These are phyloP conservation scores for Beauveria medogensis DNA, from an alignment of 2,329 filamentous ascomycete species.

Conservation along the genomic window DNA sequence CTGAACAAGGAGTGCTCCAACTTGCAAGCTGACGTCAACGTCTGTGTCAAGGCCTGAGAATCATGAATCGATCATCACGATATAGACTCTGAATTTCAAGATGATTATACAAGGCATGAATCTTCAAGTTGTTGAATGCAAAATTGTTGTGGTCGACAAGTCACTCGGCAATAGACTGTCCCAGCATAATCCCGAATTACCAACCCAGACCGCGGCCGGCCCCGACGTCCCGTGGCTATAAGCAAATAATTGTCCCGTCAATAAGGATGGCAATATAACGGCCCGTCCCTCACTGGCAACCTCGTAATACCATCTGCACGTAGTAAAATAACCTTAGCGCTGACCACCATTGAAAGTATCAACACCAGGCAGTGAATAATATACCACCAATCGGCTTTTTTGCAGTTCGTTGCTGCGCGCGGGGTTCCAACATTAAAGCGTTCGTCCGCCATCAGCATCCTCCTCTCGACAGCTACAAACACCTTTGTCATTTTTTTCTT, in stretches of 20 bases:
- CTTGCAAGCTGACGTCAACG: conserved; percentile 1
- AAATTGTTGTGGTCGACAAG: too few relatives aligned
- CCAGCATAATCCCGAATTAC: too few relatives aligned
- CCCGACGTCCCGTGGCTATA: background rate
- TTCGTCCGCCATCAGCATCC: background rate
- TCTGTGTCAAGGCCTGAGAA: conserved; percentile 3
- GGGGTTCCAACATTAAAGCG: background rate
- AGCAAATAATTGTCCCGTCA: background rate
- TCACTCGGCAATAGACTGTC: too few relatives aligned
- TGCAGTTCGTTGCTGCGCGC: background rate
- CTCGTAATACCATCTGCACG: background rate
- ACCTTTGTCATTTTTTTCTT: too few relatives aligned
- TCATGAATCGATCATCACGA: too few relatives aligned
- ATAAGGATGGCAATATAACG: background rate
- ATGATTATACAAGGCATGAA: too few relatives aligned
- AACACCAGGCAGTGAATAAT: background rate
- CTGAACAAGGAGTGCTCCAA: conserved; percentile 6
- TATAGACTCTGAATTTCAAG: too few relatives aligned
- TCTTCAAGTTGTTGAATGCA: too few relatives aligned
- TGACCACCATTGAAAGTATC: background rate
- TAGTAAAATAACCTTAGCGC: background rate
- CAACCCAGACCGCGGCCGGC: background rate
- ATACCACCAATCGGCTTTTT: background rate
- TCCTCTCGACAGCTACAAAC: too few relatives aligned
- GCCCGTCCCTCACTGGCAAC: background rate